Percentiles rank a stretch among this genome's conserved stretches.
phyloP scores from a whole-genome alignment of 805 yeast species.

The Starmerella stellata region DNA sequence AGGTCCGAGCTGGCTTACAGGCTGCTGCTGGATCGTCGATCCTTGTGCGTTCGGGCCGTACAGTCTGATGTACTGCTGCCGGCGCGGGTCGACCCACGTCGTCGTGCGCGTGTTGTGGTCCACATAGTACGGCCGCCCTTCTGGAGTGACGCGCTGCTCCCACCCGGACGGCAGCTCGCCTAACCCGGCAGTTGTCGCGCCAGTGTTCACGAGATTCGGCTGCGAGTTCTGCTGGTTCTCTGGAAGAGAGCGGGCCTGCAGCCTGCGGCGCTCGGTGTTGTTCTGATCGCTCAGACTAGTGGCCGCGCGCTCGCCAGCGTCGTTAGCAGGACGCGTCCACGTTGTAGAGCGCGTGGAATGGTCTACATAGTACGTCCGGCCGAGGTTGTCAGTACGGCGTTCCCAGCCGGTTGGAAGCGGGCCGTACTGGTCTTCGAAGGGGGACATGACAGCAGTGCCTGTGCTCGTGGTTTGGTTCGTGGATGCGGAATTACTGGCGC shows the following conservation, averaged over 20 bases:
- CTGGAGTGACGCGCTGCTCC: conserved; percentile 97
- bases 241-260: conserved; percentile 77
- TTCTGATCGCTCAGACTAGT: conserved; percentile 40
- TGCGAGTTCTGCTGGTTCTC: conserved; percentile 28
- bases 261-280: conserved; percentile 79
- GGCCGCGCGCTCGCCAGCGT: conserved; percentile 57
- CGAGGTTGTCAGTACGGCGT: conserved; percentile 90
- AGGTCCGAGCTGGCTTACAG: conserved; percentile 93
- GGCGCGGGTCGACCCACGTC: conserved; percentile 98
- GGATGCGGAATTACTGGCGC: conserved; percentile 5
- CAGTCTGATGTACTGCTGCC: conserved; percentile 94
- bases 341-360: conserved; percentile 95
- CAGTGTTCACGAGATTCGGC: conserved; percentile 41
- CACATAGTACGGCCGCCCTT: conserved; percentile 94
- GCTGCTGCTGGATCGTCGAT: conserved; percentile 92
- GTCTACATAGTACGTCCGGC: conserved; percentile 94
- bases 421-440: conserved; percentile 94
- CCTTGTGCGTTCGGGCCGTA: conserved; percentile 55
- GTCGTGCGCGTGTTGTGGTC: conserved; percentile 99
- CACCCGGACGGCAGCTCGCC: conserved; percentile 98
- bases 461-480: conserved; percentile 3
- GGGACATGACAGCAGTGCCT: conserved; percentile 27
- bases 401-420: conserved; percentile 98
- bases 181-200: conserved; percentile 85
- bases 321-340: conserved; percentile 89